Base-by-base conservation (phyloP, 495 filamentous ascomycete species). In the Penicillium chermesinum region DNA sequence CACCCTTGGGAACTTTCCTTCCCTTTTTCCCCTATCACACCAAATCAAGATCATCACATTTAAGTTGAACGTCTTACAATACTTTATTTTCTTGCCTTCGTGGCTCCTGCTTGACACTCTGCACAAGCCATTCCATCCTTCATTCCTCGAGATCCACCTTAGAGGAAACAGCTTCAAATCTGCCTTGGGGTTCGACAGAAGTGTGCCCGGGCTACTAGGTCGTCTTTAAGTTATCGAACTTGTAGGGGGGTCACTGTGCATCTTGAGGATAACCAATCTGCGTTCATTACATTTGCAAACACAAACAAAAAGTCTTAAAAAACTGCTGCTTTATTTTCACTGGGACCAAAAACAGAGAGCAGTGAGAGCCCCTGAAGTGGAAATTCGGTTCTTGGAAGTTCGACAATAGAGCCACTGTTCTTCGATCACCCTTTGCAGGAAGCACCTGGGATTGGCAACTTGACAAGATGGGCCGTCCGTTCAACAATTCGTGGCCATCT, bases 341-440 rank as follows among this genome's bases (percentile, higher is more conserved):
- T 42, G 30, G 18, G 17, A 10, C 33, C 47, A 49, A 49, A 49
- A 43, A 49, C 13, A 49, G 38, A 49, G 38, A 37, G 5, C 7
- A 27, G 30, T 41, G 41, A 21, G 40, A 50, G 20, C 22, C 41
- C 35, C 41, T 50, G 20, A 50, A 50, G 48, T 50, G 25, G 48
- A 50, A 50, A 50, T 38, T 34, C 21, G 33, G 41, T 36, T 8
- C 40, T 44, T 44, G 48, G 17, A 22, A 46, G 44, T 17, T 19
- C 15, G 42, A 15, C 17, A 44, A 44, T 14, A 35, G 42, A 20
- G 32, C 12, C 30, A 13, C 27, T 32, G 27, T 36, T 44, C 16
- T 36, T 14, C 27, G 14, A 1, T 10, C 0, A 4, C 4, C 12
- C 15, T 30, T 6, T 18, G 32, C 14, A 6, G 12, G 17, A 25